Conservation (phyloP, 768 basidiomycete genomes). For the Hysterangium stoloniferum region DNA sequence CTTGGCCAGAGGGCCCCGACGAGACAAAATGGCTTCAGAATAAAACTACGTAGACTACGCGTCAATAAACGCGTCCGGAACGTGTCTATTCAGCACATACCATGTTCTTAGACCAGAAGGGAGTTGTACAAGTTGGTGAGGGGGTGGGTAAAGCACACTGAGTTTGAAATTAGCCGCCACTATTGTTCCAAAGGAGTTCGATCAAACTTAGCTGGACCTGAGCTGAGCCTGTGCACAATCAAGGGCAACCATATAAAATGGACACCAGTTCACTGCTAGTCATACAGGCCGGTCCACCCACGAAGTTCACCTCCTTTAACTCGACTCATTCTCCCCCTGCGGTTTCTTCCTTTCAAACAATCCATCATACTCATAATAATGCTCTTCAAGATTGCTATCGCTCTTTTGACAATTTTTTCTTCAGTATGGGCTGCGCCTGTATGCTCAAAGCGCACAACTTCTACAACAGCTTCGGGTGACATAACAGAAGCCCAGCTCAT, state of each 20-base stretch:
- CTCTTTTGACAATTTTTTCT: no score
- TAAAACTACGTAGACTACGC: constrained; percentile 57
- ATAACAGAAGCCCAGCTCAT: no score
- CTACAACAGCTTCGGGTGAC: no score
- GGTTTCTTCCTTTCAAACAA: no score
- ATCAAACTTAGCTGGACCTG: not conserved
- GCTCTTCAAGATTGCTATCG: no score
- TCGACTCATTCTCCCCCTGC: no score
- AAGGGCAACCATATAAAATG: no score
- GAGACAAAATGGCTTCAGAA: constrained; percentile 88
- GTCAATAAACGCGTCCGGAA: constrained; percentile 1
- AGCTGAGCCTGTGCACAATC: not conserved
- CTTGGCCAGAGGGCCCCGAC: constrained; percentile 88
- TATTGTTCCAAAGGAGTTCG: not conserved
- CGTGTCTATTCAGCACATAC: not conserved
- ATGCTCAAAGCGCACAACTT: no score
- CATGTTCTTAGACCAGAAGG: constrained; percentile 7
- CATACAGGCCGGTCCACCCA: no score
- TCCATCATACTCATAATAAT: no score
- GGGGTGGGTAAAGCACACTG: not conserved
- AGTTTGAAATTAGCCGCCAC: not conserved
- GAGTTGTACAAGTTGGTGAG: not conserved
- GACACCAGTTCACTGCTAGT: no score
- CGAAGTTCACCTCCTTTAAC: not conserved
- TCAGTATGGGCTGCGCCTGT: no score